Evolutionary conservation across 83 land plant genomes (phyloP).

Genomic region (Picea mariana): DNA sequence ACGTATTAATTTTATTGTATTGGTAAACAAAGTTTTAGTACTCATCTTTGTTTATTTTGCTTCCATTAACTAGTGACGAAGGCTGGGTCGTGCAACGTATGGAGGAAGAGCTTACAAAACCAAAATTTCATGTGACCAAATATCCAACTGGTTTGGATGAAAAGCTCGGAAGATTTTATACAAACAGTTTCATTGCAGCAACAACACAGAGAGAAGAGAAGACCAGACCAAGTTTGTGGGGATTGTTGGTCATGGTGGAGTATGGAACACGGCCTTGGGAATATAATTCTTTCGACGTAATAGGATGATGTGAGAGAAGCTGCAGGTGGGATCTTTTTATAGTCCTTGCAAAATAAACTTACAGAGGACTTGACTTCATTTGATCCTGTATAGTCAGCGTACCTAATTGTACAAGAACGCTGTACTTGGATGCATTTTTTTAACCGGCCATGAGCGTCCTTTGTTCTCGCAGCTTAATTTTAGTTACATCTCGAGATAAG

Average conservation of each 20-base stretch:
- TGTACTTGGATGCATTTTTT: no score
- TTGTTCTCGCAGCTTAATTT: no score
- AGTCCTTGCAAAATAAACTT: background rate
- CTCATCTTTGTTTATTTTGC: no score
- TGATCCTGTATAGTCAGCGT: no score
- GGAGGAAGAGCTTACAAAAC: background rate
- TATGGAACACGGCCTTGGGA: background rate
- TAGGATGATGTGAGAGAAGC: background rate
- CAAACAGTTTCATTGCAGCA: no score
- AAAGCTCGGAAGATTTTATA: background rate
- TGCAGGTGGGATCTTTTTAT: background rate
- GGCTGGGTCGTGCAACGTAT: background rate
- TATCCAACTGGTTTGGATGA: background rate
- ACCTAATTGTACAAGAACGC: no score
- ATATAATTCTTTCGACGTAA: background rate
- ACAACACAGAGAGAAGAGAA: background rate
- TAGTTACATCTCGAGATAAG: background rate
- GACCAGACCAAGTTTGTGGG: background rate
- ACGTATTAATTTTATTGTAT: no score
- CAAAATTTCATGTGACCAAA: background rate
- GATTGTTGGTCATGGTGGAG: background rate
- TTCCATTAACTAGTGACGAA: background rate
- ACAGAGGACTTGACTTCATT: background rate
- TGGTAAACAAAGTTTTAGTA: no score
- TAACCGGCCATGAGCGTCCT: no score